Base-by-base conservation (phyloP, 1,139 yeast genomes). In the Yamadazyma friedrichii region DNA sequence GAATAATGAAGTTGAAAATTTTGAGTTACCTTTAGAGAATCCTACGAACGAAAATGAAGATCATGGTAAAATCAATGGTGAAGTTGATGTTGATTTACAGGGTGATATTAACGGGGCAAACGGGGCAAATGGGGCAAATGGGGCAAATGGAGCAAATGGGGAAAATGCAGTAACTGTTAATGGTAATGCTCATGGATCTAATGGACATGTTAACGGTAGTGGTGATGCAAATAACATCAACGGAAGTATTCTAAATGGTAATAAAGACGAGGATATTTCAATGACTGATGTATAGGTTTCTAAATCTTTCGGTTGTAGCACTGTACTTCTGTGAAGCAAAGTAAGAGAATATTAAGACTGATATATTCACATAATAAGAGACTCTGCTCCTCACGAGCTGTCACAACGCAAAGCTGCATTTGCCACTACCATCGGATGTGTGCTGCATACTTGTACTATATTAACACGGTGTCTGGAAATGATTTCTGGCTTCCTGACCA, bases 1-100 rank as follows among this genome's bases (percentile, higher is more conserved):
- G 32, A 35, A 39, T 15, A 47, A 40, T 39, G 44, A 35, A 41
- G 10, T 12, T 12, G 24, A 38, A n/a, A 15, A 12, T 15, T 24
- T 33, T 24, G 36, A 25, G 3, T 24, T 24, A 24, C 35, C 35
- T 9, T 11, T 4, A 8, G 33, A 31, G 10, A 13, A 34, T 20
- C n/a, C 20, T n/a, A n/a, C 15, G 8, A 34, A 22, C n/a, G 6
- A 4, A 6, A 20, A 20, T n/a, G 27, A 20, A 8, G 11, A 17
- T 16, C 12, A 15, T 15, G 12, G 12, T 17, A 15, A 9, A 15
- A 31, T n/a, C 4, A 15, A 33, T 24, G 13, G 17, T 33, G 15
- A 12, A n/a, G 28, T 10, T 3, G n/a, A n/a, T n/a, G 36, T 20
- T 20, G 24, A 20, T 20, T 20, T 20, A 20, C 5, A 20, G 8